Evolutionary conservation across 140 eudicot species (phyloP).

Genomic region (Senecio squalidus): DNA sequence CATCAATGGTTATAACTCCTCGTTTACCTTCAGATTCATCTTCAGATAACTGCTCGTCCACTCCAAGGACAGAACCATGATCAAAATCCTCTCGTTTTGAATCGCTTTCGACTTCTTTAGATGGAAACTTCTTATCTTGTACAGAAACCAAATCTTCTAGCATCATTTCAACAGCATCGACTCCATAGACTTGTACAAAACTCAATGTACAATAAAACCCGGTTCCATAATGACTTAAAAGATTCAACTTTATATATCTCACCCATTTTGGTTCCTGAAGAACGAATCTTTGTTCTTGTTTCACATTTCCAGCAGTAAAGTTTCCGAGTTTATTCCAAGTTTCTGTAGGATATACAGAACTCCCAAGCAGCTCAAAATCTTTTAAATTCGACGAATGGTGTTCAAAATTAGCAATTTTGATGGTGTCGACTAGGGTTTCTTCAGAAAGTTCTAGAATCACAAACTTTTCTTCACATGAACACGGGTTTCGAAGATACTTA

Average conservation of each 20-base stretch:
- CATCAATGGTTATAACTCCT: slow-evolving; percentile 36
- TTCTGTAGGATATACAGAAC: slow-evolving; percentile 83
- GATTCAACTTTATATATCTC: slow-evolving; percentile 68
- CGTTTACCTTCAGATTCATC: slow-evolving; percentile 38
- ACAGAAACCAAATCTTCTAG: slow-evolving; percentile 83
- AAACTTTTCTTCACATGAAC: slow-evolving; percentile 82
- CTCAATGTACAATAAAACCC: slow-evolving; percentile 95
- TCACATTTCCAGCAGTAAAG: slow-evolving; percentile 84
- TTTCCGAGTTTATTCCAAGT: slow-evolving; percentile 81
- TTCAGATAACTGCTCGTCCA: slow-evolving; percentile 23
- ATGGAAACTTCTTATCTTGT: slow-evolving; percentile 49
- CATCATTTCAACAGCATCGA: slow-evolving; percentile 97
- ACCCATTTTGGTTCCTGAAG: slow-evolving; percentile 94
- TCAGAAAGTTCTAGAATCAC: slow-evolving; percentile 88
- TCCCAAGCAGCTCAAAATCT: slow-evolving; percentile 80
- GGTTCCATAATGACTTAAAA: slow-evolving; percentile 81
- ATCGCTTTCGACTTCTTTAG: slow-evolving; percentile 33
- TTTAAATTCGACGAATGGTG: slow-evolving; percentile 87
- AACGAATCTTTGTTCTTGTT: slow-evolving; percentile 73
- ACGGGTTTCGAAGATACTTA: slow-evolving; percentile 92
- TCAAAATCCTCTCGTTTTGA: slow-evolving; percentile 32
- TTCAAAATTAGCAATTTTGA: slow-evolving; percentile 87
- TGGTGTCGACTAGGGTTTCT: slow-evolving; percentile 83
- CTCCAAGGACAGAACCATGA: slow-evolving; percentile 26
- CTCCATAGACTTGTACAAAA: slow-evolving; percentile 83